Conservation (phyloP, 139 green algal genomes). For the Micractinium conductrix region DNA sequence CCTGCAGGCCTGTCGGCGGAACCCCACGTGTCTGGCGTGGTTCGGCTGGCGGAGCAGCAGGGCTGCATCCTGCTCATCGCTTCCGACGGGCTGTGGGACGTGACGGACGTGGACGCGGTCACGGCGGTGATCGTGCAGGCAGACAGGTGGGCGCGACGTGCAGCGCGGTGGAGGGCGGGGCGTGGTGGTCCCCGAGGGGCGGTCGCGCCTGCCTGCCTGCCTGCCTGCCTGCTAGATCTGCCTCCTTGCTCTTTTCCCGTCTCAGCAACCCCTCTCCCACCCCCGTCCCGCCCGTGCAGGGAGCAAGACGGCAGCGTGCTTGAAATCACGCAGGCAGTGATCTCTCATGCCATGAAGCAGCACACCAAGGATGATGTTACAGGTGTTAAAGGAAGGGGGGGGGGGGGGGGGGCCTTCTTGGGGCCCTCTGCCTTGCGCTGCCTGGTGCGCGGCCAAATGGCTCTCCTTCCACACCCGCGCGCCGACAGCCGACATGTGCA, state of each 20-base stretch:
- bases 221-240: too few relatives aligned
- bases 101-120: conserved; percentile 32
- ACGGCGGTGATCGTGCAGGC: conserved; percentile 1
- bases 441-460: not conserved
- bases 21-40: conserved; percentile 54
- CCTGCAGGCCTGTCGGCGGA: conserved; percentile 60
- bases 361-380: conserved; percentile 60
- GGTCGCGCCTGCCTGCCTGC: too few relatives aligned
- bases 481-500: not conserved
- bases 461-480: not conserved
- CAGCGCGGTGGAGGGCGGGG: too few relatives aligned
- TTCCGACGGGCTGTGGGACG: conserved; percentile 74
- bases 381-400: not conserved
- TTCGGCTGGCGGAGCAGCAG: conserved; percentile 39
- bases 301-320: conserved; percentile 38
- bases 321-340: conserved; percentile 45
- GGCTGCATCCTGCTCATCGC: conserved; percentile 60
- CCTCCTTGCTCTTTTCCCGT: too few relatives aligned
- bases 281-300: too few relatives aligned
- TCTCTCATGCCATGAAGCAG: conserved; percentile 45
- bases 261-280: not conserved
- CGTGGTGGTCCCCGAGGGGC: too few relatives aligned
- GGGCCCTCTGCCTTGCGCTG: not conserved
- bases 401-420: not conserved
- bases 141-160: conserved; percentile 27